These are phyloP conservation scores for Passalora sequoiae DNA, from an alignment of 2,329 filamentous ascomycete species.

Conservation along the genomic window DNA sequence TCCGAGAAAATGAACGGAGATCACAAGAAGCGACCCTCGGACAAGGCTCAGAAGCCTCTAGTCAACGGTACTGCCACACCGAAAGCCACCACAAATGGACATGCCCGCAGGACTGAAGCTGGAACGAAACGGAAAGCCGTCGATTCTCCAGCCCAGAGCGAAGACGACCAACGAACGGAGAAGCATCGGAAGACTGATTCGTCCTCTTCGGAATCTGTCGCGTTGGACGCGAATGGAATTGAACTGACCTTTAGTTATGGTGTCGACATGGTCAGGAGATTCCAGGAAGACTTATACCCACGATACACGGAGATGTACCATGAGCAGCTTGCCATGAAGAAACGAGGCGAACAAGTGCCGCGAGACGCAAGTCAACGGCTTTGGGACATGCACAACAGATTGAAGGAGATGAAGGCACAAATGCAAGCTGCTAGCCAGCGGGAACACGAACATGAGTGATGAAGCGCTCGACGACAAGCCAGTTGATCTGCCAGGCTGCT, in stretches of 20 bases:
- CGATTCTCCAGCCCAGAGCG: constrained; percentile 30
- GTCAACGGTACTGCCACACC: constrained; percentile 38
- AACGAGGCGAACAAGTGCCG: constrained; percentile 27
- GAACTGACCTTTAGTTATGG: constrained; percentile 38
- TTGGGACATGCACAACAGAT: constrained; percentile 49
- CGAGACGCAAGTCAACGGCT: constrained; percentile 48
- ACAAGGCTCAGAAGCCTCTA: constrained; percentile 16
- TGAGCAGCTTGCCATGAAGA: constrained; percentile 36
- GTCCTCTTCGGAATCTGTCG: constrained; percentile 28
- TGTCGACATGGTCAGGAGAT: constrained; percentile 45
- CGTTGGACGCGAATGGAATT: constrained; percentile 23
- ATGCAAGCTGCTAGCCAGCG: constrained; percentile 40
- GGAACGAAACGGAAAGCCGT: constrained; percentile 44
- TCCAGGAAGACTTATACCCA: constrained; percentile 54
- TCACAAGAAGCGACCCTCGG: constrained; percentile 17
- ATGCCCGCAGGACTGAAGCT: constrained; percentile 28
- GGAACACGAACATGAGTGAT: constrained; percentile 19
- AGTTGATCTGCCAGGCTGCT: neutral
- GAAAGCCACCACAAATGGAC: constrained; percentile 15
- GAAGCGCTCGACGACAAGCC: neutral
- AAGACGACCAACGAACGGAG: constrained; percentile 15
- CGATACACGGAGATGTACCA: constrained; percentile 55
- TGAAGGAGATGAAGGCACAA: constrained; percentile 55
- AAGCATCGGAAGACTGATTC: constrained; percentile 35
- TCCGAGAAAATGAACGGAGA: constrained; percentile 16